Base-by-base conservation (phyloP, 1,284 basidiomycete species). In the Boletus semigastroideus region DNA sequence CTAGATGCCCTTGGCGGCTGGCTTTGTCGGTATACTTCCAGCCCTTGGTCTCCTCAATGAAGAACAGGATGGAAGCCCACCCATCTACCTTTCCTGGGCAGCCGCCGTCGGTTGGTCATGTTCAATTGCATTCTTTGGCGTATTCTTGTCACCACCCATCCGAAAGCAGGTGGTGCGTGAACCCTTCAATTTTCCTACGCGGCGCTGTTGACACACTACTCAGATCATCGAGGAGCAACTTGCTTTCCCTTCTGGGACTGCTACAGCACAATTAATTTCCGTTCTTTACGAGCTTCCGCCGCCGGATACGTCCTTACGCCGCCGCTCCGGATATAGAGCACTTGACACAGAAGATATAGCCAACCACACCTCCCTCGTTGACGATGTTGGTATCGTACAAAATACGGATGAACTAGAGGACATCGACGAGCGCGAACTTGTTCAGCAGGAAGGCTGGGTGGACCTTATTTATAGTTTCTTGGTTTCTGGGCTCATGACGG, bases 181-280 rank as follows among this genome's bases (percentile, higher is more conserved):
- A 33, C 20, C n/a, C n/a, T 22, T 41, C 36, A 13, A 42, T 5
- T 44, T 20, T 27, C 33, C 7, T n/a, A 13, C 0, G 39, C 17
- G 22, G 42, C 36, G 9, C 38, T 42, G 17, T 25, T 49, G 28
- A 64, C 13, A 1, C 19, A 22, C 48, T 19, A 13, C 33, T 55
- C 55, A 93, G 86, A 95, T 98, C 52, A 85, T 98, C 40, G 88
- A 94, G 67, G 95, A 98, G 68, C 87, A 96, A 68, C 82, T 98
- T 14, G 78, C 90, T 1, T 98, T 98, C 60, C 95, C 95, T 1
- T 94, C 90, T 1, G 96, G 96, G 20, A 97, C 91, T n/a, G 95
- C 95, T 0, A 98, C 95, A 0, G 96, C 95, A 2, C 95, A 98
- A 64, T 78, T 98, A 17, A 94, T 98, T 43, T 88, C 92, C 1